Evolutionary conservation across 306 rosid genomes (phyloP), one percentile per base, ranked within the genome.

Genomic region (Bauhinia variegata): DNA sequence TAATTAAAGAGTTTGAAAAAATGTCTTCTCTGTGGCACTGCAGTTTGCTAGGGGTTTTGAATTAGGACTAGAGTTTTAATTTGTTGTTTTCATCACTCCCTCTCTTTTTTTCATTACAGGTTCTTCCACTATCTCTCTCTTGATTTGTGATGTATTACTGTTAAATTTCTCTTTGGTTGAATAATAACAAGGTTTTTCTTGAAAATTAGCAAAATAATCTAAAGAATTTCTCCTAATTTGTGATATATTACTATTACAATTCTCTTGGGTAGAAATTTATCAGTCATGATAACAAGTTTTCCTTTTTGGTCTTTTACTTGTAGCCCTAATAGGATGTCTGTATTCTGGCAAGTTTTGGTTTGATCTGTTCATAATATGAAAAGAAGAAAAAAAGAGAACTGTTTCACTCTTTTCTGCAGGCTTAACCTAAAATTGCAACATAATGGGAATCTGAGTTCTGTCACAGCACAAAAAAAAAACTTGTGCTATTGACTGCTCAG

Each of bases 121-220:
- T 7, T 44, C 31, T 68, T 43, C 63, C 46, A 10, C 44, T 13
- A 5, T 44, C 6, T 43, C 44, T 48, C 36, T 56, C 44, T 54
- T 52, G 19, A 19, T 54, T 55, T 55, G 41, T 8, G 12, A n/a
- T 44, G 8, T 30, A 46, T 5, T 3, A 5, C 9, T 54, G 37
- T 38, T 7, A 23, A n/a, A 3, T 5, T 33, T n/a, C 37, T 70
- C 11, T 30, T 60, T 11, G 4, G 53, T 32, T 5, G 31, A 65
- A 56, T 46, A 30, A 30, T 34, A 49, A 54, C 10, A 36, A 51
- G 44, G 23, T 50, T 59, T 36, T 46, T 43, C 23, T 7, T 7
- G 60, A 60, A 17, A 50, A 63, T 56, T 56, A 59, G 76, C 38
- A 31, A 54, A 69, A 62, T 5, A 36, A 36, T 48, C 14, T 31